These are phyloP conservation scores for Ceratobasidium sp. DNA, from an alignment of 1,284 basidiomycete species.

Conservation along the genomic window DNA sequence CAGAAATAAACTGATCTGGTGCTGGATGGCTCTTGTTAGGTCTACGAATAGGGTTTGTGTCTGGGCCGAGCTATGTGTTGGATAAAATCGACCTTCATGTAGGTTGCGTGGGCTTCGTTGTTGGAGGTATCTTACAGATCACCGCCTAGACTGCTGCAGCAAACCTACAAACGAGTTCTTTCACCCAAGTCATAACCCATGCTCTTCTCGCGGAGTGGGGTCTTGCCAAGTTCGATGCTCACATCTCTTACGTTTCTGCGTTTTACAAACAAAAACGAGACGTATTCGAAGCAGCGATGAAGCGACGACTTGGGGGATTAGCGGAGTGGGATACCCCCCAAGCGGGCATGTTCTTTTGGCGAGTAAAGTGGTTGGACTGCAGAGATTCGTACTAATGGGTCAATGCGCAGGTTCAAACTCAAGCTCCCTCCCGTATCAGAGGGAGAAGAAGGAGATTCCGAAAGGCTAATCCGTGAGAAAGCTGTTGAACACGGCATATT, in stretches of 20 bases:
- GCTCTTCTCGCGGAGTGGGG: slow-evolving; percentile 84
- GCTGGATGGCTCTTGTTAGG: slow-evolving; percentile 11
- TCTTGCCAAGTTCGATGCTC: slow-evolving; percentile 80
- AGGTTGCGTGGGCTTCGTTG: slow-evolving; percentile 55
- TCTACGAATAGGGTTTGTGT: slow-evolving; percentile 84
- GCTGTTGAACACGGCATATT: slow-evolving; percentile 88
- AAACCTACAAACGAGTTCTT: slow-evolving; percentile 84
- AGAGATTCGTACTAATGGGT: neutral
- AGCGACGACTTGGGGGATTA: slow-evolving; percentile 77
- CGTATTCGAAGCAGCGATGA: slow-evolving; percentile 83
- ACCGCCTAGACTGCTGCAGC: slow-evolving; percentile 72
- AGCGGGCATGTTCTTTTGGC: slow-evolving; percentile 95
- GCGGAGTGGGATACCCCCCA: slow-evolving; percentile 89
- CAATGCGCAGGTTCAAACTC: slow-evolving; percentile 74
- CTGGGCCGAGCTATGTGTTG: slow-evolving; percentile 82
- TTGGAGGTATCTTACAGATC: slow-evolving; percentile 19
- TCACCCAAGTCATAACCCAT: slow-evolving; percentile 83
- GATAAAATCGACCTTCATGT: slow-evolving; percentile 82
- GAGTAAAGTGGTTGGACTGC: slow-evolving; percentile 54
- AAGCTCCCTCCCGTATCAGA: slow-evolving; percentile 57
- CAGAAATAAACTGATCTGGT: neutral
- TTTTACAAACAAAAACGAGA: slow-evolving; percentile 88
- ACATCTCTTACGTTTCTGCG: slow-evolving; percentile 78
- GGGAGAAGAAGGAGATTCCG: slow-evolving; percentile 74
- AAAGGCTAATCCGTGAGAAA: slow-evolving; percentile 79